Percentiles rank a stretch among this genome's conserved stretches.
Conservation (phyloP, 257 asterid genomes). For the Buddleja alternifolia region DNA sequence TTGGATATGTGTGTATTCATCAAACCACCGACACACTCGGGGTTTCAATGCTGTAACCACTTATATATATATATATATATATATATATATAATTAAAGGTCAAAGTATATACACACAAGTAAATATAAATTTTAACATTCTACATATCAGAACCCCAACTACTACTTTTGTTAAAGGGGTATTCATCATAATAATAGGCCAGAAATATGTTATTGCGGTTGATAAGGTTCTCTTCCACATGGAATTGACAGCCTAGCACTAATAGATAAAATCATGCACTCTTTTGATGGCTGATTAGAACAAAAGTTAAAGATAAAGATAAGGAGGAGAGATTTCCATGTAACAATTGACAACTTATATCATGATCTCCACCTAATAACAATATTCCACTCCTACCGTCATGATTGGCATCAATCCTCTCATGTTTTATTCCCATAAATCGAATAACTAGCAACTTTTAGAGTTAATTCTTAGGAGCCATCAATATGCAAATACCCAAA, state of each 20-base stretch:
- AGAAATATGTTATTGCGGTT: neutral
- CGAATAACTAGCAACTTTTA: neutral
- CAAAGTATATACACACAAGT: too few relatives aligned
- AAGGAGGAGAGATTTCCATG: conserved; percentile 16
- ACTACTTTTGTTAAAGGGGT: too few relatives aligned
- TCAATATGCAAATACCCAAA: too few relatives aligned
- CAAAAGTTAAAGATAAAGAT: neutral
- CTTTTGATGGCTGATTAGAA: conserved; percentile 15
- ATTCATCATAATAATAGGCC: too few relatives aligned
- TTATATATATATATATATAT: too few relatives aligned
- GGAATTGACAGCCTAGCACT: conserved; percentile 20
- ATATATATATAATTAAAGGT: too few relatives aligned
- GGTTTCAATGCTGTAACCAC: too few relatives aligned
- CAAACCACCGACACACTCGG: too few relatives aligned
- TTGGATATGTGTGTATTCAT: too few relatives aligned
- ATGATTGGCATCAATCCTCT: conserved; percentile 15
- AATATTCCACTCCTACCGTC: conserved; percentile 13
- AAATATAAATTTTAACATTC: too few relatives aligned
- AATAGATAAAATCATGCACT: neutral
- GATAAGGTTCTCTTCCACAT: conserved; percentile 1
- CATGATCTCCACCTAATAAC: conserved; percentile 22
- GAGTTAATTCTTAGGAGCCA: too few relatives aligned
- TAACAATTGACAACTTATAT: neutral
- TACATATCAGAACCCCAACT: too few relatives aligned
- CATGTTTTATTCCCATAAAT: neutral